phyloP scores from a whole-genome alignment of 2,329 filamentous ascomycete genomes.

The Pseudogymnoascus sp. region DNA sequence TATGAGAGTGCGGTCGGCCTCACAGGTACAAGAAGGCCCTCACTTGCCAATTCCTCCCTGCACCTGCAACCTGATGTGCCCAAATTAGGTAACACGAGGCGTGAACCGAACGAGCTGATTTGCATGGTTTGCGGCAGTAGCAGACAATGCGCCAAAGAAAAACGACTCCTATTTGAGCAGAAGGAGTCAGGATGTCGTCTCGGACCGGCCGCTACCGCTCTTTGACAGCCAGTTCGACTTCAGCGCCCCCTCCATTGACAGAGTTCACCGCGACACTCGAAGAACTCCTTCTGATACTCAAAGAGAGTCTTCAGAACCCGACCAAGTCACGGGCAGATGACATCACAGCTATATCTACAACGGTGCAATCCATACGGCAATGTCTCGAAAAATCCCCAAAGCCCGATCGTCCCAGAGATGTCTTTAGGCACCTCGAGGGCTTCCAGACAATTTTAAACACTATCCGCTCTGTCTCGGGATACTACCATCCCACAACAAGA shows the following conservation, averaged over 20 bases:
- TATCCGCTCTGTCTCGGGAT: slow-evolving; percentile 63
- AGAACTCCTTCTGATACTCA: slow-evolving; percentile 35
- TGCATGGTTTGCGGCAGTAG: not conserved
- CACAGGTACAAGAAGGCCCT: not conserved
- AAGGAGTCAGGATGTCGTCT: slow-evolving; percentile 39
- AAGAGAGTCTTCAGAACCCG: not conserved
- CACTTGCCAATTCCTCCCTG: not conserved
- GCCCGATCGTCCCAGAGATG: slow-evolving; percentile 56
- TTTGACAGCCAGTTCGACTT: slow-evolving; percentile 52
- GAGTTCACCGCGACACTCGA: slow-evolving; percentile 55
- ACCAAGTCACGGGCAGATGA: not conserved
- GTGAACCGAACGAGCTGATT: not conserved
- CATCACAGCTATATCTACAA: not conserved
- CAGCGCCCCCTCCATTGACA: slow-evolving; percentile 41
- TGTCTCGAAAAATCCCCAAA: slow-evolving; percentile 35
- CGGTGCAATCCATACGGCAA: slow-evolving; percentile 23
- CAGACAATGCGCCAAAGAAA: not conserved
- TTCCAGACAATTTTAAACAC: slow-evolving; percentile 68
- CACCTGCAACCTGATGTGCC: not conserved
- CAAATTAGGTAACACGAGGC: slow-evolving; percentile 5
- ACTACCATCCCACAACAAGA: slow-evolving; percentile 62
- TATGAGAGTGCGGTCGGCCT: not conserved
- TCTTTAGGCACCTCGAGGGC: slow-evolving; percentile 72
- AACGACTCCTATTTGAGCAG: slow-evolving; percentile 1
- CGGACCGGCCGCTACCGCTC: slow-evolving; percentile 53